Conservation (phyloP, 2,329 filamentous ascomycete species). For the Torrubiella hemipterigena region DNA sequence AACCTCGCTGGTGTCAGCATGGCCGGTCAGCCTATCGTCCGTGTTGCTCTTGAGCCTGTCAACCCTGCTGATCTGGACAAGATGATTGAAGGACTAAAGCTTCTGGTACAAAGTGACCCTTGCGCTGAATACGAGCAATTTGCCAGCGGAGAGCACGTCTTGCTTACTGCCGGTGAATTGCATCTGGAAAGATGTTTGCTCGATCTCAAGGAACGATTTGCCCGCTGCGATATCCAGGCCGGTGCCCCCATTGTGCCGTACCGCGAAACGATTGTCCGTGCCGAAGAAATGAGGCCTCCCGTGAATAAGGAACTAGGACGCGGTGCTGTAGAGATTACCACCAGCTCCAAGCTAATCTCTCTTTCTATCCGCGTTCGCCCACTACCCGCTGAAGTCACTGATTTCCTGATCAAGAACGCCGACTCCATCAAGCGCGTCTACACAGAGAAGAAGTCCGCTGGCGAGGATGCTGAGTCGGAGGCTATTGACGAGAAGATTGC, state of each 20-base stretch:
- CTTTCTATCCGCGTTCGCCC: conserved; percentile 68
- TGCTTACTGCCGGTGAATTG: conserved; percentile 85
- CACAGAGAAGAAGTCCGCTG: conserved; percentile 48
- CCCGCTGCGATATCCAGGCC: conserved; percentile 86
- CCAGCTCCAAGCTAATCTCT: conserved; percentile 75
- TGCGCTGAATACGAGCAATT: conserved; percentile 94
- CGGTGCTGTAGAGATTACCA: conserved; percentile 63
- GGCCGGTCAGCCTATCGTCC: conserved; percentile 80
- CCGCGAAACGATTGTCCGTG: conserved; percentile 78
- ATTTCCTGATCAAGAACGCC: conserved; percentile 73
- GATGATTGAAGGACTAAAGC: conserved; percentile 78
- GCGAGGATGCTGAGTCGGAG: conserved; percentile 19
- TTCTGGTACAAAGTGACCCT: conserved; percentile 89
- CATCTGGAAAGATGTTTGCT: conserved; percentile 91
- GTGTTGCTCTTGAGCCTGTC: conserved; percentile 86
- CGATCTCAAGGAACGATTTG: conserved; percentile 85
- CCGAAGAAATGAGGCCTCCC: conserved; percentile 83
- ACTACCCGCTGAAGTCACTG: conserved; percentile 64
- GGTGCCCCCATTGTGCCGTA: conserved; percentile 94
- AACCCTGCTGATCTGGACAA: conserved; percentile 87
- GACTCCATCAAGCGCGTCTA: conserved; percentile 71
- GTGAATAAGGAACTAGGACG: conserved; percentile 77
- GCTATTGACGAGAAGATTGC: conserved; percentile 28
- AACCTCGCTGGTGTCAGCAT: conserved; percentile 81
- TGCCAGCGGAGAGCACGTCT: conserved; percentile 84